Evolutionary conservation across 345 rosid species (phyloP), one percentile per base, ranked within the genome.

Genomic region (Litchi chinensis): DNA sequence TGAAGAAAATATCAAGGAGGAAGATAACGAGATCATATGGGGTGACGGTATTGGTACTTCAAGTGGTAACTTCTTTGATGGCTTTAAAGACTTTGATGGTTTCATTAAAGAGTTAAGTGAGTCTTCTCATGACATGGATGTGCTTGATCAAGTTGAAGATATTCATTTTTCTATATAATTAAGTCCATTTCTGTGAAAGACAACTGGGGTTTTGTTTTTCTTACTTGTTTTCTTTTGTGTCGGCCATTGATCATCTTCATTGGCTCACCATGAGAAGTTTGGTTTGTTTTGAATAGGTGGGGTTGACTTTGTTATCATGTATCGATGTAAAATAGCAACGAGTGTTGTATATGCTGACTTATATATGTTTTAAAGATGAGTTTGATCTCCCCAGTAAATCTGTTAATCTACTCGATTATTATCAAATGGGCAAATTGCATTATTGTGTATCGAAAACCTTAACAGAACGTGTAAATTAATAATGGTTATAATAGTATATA

Each of bases 91-190:
- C 18, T 50, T 71, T 39, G 64, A 71, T 72, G 65, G 46, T 21
- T 40, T 74, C 62, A 40, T 75, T 65, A 70, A 75, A 26, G 78
- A 75, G 21, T 65, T 75, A 24, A 40, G 21, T 21, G 37, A 76
- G 12, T 74, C 57, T 63, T 63, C 77, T 63, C 22, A 70, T 43
- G 54, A 54, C 28, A 60, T 21, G 73, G n/a, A 22, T 46, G 5
- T 21, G 59, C 18, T 46, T 70, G 73, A 46, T 60, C 65, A 70
- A 5, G 6, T 41, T n/a, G 71, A 37, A 37, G 70, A 67, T 37
- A 6, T 19, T 67, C 26, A 39, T 16, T 67, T 67, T 39, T 39
- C 70, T 60, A 22, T 60, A 0, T 60, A 60, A 18, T 57, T 2
- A 19, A 60, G 13, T 60, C 28, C 65, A 19, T 5, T 52, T 52